Percentiles rank a stretch among this genome's conserved stretches.
Evolutionary conservation across 257 asterid genomes (phyloP).

Genomic region (Solanum okadae): DNA sequence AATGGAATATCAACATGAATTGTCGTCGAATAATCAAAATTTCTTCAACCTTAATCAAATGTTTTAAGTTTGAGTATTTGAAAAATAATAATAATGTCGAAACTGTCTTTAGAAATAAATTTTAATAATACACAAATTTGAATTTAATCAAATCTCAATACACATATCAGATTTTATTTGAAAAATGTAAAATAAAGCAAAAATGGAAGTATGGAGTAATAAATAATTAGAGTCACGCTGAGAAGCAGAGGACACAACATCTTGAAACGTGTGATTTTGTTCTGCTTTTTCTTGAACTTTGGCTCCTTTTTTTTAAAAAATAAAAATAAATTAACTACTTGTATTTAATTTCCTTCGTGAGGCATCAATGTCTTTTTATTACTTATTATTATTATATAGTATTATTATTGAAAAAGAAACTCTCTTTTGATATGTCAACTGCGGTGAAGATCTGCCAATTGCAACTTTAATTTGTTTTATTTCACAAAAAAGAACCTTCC

Average conservation of each 20-base stretch:
- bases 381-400: not conserved
- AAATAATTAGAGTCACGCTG: not conserved
- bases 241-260: not conserved
- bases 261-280: conserved; percentile 16
- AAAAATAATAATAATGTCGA: no score
- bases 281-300: conserved; percentile 8
- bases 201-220: not conserved
- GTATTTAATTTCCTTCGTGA: not conserved
- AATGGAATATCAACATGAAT: no score
- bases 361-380: conserved; percentile 1
- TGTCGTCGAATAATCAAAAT: no score
- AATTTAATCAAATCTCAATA: not conserved
- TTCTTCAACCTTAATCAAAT: no score
- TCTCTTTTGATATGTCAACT: not conserved
- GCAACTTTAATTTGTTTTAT: not conserved
- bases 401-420: not conserved
- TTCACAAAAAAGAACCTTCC: not conserved
- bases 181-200: not conserved
- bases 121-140: accelerated
- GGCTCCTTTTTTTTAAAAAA: not conserved
- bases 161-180: not conserved
- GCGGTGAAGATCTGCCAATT: not conserved
- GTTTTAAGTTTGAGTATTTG: no score
- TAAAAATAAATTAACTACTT: not conserved
- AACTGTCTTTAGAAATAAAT: not conserved